Evolutionary conservation across 495 filamentous ascomycete species (phyloP).

Genomic region (Cercophora sp.): DNA sequence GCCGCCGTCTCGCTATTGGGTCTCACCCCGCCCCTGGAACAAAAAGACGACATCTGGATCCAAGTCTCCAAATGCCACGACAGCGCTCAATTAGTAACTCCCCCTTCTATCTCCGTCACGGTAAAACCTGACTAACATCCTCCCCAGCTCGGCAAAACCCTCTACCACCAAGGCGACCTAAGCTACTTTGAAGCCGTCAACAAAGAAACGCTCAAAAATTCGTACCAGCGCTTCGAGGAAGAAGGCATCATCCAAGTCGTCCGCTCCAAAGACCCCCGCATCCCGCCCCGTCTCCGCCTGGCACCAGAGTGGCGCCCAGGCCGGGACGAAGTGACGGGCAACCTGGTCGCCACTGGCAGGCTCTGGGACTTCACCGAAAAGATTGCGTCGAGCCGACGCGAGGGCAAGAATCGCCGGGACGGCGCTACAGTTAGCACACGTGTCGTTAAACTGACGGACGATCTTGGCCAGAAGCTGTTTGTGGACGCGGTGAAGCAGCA

Average conservation of each 20-base stretch:
- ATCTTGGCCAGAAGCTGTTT: slow-evolving; percentile 47
- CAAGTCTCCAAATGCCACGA: slow-evolving; percentile 73
- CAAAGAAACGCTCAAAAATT: slow-evolving; percentile 93
- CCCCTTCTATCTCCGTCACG: neutral
- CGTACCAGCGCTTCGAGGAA: slow-evolving; percentile 81
- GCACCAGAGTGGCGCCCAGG: slow-evolving; percentile 74
- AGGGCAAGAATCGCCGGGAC: slow-evolving; percentile 93
- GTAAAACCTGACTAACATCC: slow-evolving; percentile 20
- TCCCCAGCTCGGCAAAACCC: slow-evolving; percentile 79
- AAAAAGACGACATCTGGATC: slow-evolving; percentile 68
- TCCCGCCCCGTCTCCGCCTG: slow-evolving; percentile 58
- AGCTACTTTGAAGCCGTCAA: slow-evolving; percentile 98
- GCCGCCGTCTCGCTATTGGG: slow-evolving; percentile 82
- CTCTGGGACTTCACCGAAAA: slow-evolving; percentile 88
- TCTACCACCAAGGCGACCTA: slow-evolving; percentile 96
- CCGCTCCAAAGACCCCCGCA: slow-evolving; percentile 57
- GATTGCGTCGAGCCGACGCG: slow-evolving; percentile 75
- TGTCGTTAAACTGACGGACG: slow-evolving; percentile 73
- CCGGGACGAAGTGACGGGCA: slow-evolving; percentile 57
- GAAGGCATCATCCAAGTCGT: slow-evolving; percentile 79
- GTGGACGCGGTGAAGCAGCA: slow-evolving; percentile 31
- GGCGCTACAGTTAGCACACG: slow-evolving; percentile 81
- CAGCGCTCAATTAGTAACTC: slow-evolving; percentile 71
- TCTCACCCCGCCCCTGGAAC: slow-evolving; percentile 65
- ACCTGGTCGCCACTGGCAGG: slow-evolving; percentile 62